These are phyloP conservation scores for Erysimum cheiri DNA, from an alignment of 441 rosid species.

Conservation along the genomic window DNA sequence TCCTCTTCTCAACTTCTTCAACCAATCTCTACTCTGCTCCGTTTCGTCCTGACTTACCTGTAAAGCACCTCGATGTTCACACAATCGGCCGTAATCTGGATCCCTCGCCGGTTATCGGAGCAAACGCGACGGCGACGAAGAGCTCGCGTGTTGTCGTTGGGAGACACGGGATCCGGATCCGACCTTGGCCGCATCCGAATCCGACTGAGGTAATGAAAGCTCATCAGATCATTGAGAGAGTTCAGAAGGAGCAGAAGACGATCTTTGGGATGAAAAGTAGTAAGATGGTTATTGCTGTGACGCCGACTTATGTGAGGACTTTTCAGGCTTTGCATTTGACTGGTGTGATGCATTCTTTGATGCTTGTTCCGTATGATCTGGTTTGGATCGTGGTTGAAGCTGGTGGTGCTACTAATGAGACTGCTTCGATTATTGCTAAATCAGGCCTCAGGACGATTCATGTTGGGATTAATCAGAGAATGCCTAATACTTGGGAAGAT, in stretches of 20 bases:
- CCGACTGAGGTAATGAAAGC: constrained; percentile 94
- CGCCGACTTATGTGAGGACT: constrained; percentile 94
- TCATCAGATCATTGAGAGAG: constrained; percentile 85
- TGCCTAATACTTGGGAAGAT: constrained; percentile 85
- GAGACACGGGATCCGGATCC: constrained; percentile 99
- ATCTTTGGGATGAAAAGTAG: constrained; percentile 78
- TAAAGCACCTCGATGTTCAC: constrained; percentile 41
- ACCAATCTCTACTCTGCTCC: constrained; percentile 64
- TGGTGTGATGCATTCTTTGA: constrained; percentile 91
- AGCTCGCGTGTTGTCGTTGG: constrained; percentile 88
- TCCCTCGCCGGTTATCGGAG: constrained; percentile 18
- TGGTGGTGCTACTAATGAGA: constrained; percentile 84
- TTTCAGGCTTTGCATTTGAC: constrained; percentile 91
- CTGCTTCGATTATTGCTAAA: constrained; percentile 65
- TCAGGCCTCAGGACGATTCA: constrained; percentile 73
- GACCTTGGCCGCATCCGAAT: constrained; percentile 98
- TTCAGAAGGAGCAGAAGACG: constrained; percentile 85
- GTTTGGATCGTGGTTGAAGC: constrained; percentile 98
- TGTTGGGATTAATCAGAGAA: constrained; percentile 62
- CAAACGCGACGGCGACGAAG: constrained; percentile 31
- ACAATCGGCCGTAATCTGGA: constrained; percentile 25
- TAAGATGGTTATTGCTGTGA: constrained; percentile 69
- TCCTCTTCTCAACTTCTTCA: constrained; percentile 72
- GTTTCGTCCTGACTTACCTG: constrained; percentile 55
- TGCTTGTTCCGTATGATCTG: constrained; percentile 87